Base-by-base conservation (phyloP, 768 basidiomycete species). In the Leccinellum luteum region DNA sequence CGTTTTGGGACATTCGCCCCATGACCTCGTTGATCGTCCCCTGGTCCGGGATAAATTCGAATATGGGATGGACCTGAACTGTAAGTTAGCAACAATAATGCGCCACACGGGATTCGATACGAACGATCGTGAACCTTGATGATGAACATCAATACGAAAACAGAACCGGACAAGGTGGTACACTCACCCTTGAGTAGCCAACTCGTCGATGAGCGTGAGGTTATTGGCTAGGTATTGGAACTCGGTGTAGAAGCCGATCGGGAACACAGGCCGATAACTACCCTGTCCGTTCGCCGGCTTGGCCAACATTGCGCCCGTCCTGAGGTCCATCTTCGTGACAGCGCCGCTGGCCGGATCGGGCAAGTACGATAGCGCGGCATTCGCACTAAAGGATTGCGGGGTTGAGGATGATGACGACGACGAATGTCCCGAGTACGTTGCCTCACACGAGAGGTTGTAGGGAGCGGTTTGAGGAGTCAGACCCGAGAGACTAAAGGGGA, bases 1-100 rank as follows among this genome's bases (percentile, higher is more conserved):
- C 81, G 0, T 84, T 81, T 57, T 85, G 79, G 65, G 87, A 81
- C 83, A 90, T 87, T 34, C 78, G 76, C 64, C 87, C 80, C n/a
- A 90, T 69, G 15, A 89, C 83, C 23, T 75, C 64, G 6, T 60
- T 52, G 32, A 67, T 30, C 30, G 51, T 83, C 74, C 1, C 85
- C 71, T 5, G 76, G 80, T 79, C 31, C 79, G 65, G 86, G 79
- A 64, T 78, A 60, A 83, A 87, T 2, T 81, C 74, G 1, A 90
- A 89, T 17, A 91, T 78, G 1, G 88, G 85, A 65, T 92, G 90
- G 17, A 91, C 75, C 85, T 79, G 43, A 30, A 13, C 25, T 15
- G 12, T 43, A 15, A n/a, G 55, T 69, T 15, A 69, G 54, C 15
- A 9, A 54, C 15, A 31, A 44, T 17, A 28, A 10, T 4, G n/a